Evolutionary conservation across 805 yeast species (phyloP), one percentile per base, ranked within the genome.

Genomic region (Starmerella bacillaris): DNA sequence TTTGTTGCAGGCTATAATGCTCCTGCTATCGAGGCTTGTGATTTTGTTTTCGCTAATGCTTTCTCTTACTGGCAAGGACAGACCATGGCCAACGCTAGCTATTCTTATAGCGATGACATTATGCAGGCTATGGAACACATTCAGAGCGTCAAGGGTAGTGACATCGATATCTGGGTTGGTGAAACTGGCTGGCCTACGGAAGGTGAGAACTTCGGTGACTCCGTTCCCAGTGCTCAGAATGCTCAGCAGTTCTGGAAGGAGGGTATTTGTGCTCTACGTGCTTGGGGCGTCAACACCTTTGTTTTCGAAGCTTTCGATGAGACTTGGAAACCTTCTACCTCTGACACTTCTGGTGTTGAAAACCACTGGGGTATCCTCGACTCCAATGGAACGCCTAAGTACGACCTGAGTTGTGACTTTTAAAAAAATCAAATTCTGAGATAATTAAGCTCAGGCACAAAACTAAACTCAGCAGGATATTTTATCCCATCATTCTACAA

Each of bases 61-160:
- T 86, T 86, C 70, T 79, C 95, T 6, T 86, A 84, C 74, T 86
- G 96, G 96, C 96, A 86, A 65, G 95, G 95, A 30, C 95, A 83
- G 65, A 68, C 82, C 47, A 68, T 67, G 69, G 53, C 58, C 33
- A 84, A 84, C 58, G 70, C 94, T 19, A 72, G 93, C 14, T 79
- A 71, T 68, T 82, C 94, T 2, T 86, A 84, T 76, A 70, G 82
- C 47, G 95, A 84, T 57, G 95, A 86, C 58, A 80, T 86, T 58
- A 83, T 84, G 94, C 95, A 86, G 68, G 94, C 95, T 46, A 64
- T 86, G 57, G 92, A 82, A 65, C 64, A 67, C 42, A 72, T 86
- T 51, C 94, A 86, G 68, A 64, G 80, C 48, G 59, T 69, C 49
- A 84, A 86, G 67, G 94, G 94, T 43, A 61, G 77, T 41, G 74